phyloP scores from a whole-genome alignment of 2,329 filamentous ascomycete species.

The Fusarium continuum region DNA sequence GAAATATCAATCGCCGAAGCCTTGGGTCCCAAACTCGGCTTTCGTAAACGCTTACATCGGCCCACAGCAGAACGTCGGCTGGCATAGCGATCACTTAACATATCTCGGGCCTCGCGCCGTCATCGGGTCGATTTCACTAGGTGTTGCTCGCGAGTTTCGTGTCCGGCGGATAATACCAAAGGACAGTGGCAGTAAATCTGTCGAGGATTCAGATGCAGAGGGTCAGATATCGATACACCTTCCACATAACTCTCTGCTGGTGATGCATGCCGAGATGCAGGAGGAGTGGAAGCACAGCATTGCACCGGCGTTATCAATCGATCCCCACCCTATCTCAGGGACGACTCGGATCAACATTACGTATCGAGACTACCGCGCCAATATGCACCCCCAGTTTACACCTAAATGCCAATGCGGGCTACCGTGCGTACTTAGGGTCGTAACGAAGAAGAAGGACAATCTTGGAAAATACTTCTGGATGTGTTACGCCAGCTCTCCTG shows the following conservation, averaged over 20 bases:
- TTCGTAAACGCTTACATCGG: slow-evolving; percentile 96
- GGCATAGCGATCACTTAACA: slow-evolving; percentile 91
- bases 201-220: slow-evolving; percentile 67
- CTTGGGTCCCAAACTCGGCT: slow-evolving; percentile 87
- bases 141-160: slow-evolving; percentile 92
- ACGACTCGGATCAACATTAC: slow-evolving; percentile 92
- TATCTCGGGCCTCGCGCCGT: slow-evolving; percentile 89
- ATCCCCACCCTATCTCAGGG: slow-evolving; percentile 83
- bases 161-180: slow-evolving; percentile 78
- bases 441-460: slow-evolving; percentile 80
- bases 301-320: slow-evolving; percentile 76
- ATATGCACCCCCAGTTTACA: slow-evolving; percentile 79
- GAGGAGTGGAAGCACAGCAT: slow-evolving; percentile 96
- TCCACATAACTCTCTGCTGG: slow-evolving; percentile 89
- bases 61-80: slow-evolving; percentile 83
- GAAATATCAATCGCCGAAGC: slow-evolving; percentile 74
- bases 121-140: slow-evolving; percentile 89
- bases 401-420: slow-evolving; percentile 81
- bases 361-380: slow-evolving; percentile 84
- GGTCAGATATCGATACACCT: slow-evolving; percentile 94
- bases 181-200: slow-evolving; percentile 54
- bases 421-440: slow-evolving; percentile 75
- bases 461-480: slow-evolving; percentile 91
- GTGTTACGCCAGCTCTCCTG: slow-evolving; percentile 81
- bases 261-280: slow-evolving; percentile 99